Conservation (phyloP, 805 yeast species). For the Clavispora fructus region DNA sequence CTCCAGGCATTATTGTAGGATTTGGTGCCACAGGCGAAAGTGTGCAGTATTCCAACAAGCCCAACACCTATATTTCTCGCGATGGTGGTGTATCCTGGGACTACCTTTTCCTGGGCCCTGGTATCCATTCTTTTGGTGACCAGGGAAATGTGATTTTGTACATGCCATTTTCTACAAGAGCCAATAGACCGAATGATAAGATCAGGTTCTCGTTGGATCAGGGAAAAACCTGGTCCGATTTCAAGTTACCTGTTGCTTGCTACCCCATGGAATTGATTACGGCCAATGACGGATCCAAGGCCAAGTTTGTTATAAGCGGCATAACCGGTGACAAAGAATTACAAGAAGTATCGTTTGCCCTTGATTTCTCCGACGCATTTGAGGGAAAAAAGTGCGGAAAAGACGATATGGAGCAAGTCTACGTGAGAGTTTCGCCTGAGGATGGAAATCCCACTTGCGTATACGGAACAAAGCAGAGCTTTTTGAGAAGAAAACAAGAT, state of each 20-base stretch:
- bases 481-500: conserved; percentile 56
- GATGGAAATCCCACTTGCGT: conserved; percentile 47
- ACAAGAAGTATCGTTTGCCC: conserved; percentile 23
- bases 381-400: conserved; percentile 39
- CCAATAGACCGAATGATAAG: conserved; percentile 26
- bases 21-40: conserved; percentile 29
- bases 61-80: conserved; percentile 56
- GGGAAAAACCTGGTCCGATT: conserved; percentile 59
- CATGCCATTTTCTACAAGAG: conserved; percentile 33
- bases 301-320: conserved; percentile 51
- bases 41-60: conserved; percentile 10
- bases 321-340: conserved; percentile 12
- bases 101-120: conserved; percentile 34
- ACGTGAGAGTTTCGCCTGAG: conserved; percentile 39
- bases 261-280: conserved; percentile 44
- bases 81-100: conserved; percentile 84
- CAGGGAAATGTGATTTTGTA: conserved; percentile 70
- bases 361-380: conserved; percentile 59
- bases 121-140: conserved; percentile 50
- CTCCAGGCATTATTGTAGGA: conserved; percentile 44
- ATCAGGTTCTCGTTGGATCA: conserved; percentile 61
- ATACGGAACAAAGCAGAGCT: conserved; percentile 62
- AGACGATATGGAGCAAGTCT: conserved; percentile 62
- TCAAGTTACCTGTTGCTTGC: conserved; percentile 41
- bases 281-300: conserved; percentile 66